phyloP scores from a whole-genome alignment of 1,284 basidiomycete species.

The Pterulicium gracile region DNA sequence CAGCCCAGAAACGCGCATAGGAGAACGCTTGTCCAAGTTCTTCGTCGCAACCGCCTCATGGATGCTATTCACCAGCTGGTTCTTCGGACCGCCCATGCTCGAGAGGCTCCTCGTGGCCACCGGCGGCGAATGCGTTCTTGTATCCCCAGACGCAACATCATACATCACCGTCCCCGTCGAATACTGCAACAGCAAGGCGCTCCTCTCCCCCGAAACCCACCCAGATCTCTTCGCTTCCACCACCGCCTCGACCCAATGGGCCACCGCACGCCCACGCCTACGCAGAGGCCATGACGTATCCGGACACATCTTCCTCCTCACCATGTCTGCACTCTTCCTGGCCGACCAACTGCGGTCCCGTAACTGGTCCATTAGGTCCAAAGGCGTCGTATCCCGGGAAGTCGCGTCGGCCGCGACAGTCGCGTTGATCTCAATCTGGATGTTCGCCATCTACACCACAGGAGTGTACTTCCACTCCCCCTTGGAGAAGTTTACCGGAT shows the following conservation, averaged over 20 bases:
- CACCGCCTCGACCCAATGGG: constrained; percentile 29
- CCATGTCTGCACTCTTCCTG: constrained; percentile 74
- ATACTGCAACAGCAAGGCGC: constrained; percentile 43
- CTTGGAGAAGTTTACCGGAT: constrained; percentile 79
- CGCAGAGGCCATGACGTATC: constrained; percentile 88
- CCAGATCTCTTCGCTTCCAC: constrained; percentile 48
- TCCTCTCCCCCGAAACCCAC: constrained; percentile 50
- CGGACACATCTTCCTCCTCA: constrained; percentile 89
- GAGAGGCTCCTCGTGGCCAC: constrained; percentile 67
- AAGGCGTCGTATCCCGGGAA: constrained; percentile 32
- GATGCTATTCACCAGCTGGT: constrained; percentile 79
- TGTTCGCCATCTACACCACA: constrained; percentile 73
- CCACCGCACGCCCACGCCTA: constrained; percentile 37
- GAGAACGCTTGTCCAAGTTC: constrained; percentile 44
- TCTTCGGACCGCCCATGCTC: constrained; percentile 81
- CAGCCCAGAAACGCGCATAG: constrained; percentile 29
- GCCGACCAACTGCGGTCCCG: constrained; percentile 59
- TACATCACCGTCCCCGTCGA: constrained; percentile 42
- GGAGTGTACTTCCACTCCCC: constrained; percentile 88
- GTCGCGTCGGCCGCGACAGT: constrained; percentile 33
- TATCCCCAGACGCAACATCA: constrained; percentile 32
- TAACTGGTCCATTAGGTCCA: constrained; percentile 18
- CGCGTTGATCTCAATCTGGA: constrained; percentile 54
- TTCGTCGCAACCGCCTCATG: constrained; percentile 58
- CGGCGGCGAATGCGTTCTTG: constrained; percentile 74